Evolutionary conservation across 2,329 filamentous ascomycete genomes (phyloP).

Genomic region (Pseudocercospora fijiensis): DNA sequence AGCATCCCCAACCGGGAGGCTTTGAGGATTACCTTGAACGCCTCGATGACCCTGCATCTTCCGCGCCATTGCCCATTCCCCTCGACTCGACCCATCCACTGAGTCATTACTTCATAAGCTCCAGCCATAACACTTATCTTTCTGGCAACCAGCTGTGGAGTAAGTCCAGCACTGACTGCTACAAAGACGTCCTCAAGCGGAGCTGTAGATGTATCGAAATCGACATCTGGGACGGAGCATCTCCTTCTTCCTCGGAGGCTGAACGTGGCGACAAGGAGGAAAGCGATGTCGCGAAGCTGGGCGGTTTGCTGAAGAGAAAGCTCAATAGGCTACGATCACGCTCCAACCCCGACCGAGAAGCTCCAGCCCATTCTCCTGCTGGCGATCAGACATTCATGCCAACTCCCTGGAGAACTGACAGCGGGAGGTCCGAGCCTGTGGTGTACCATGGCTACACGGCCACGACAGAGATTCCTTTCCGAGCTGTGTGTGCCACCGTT

Average conservation of each 20-base stretch:
- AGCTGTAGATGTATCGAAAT: constrained; percentile 92
- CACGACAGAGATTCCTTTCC: constrained; percentile 81
- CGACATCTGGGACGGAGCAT: constrained; percentile 83
- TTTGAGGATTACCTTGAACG: constrained; percentile 50
- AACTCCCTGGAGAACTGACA: constrained; percentile 33
- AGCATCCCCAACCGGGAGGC: neutral
- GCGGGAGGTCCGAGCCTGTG: constrained; percentile 33
- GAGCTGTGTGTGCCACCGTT: constrained; percentile 77
- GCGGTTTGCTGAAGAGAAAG: constrained; percentile 32
- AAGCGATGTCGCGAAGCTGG: constrained; percentile 38
- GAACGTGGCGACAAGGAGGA: constrained; percentile 32
- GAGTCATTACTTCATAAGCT: constrained; percentile 90
- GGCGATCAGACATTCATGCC: constrained; percentile 26
- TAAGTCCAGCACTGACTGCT: constrained; percentile 72
- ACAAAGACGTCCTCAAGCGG: constrained; percentile 66
- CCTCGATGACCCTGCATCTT: constrained; percentile 25
- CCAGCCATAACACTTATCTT: constrained; percentile 92
- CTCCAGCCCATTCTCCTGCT: constrained; percentile 16
- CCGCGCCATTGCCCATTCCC: constrained; percentile 25
- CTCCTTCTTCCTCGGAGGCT: constrained; percentile 42
- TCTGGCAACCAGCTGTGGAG: constrained; percentile 82
- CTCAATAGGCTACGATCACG: constrained; percentile 30
- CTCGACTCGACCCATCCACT: constrained; percentile 54
- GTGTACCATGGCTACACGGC: constrained; percentile 63
- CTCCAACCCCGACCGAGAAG: constrained; percentile 17